Conservation (phyloP, 2,329 filamentous ascomycete genomes). For the Chaetothyriales sp. region DNA sequence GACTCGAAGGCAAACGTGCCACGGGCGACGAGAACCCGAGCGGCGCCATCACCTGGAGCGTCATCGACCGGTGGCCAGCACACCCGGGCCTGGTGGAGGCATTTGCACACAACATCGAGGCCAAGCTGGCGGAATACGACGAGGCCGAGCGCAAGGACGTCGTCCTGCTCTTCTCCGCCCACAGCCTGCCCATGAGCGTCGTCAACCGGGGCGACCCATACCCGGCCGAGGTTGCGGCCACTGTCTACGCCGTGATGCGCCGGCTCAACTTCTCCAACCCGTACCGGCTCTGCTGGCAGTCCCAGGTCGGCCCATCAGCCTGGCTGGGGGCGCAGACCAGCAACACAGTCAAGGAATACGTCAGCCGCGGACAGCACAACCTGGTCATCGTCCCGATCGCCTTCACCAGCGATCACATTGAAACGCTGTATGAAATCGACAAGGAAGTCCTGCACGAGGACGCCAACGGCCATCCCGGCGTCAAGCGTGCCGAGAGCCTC, state of each 20-base stretch:
- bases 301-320: conserved; percentile 84
- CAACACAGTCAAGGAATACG: conserved; percentile 72
- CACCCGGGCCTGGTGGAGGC: conserved; percentile 81
- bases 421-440: conserved; percentile 89
- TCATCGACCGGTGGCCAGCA: conserved; percentile 95
- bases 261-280: conserved; percentile 74
- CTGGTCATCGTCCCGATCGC: conserved; percentile 86
- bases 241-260: conserved; percentile 93
- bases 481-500: conserved; percentile 81
- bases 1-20: conserved; percentile 59
- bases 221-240: conserved; percentile 86
- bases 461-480: conserved; percentile 48
- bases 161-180: conserved; percentile 82
- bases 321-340: conserved; percentile 93
- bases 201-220: conserved; percentile 95
- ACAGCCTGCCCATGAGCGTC: conserved; percentile 92
- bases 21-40: conserved; percentile 35
- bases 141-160: conserved; percentile 64
- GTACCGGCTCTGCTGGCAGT: conserved; percentile 94
- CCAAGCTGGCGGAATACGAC: conserved; percentile 68
- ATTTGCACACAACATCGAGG: conserved; percentile 83
- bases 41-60: conserved; percentile 82
- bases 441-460: conserved; percentile 84
- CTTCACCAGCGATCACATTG: conserved; percentile 98
- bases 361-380: conserved; percentile 82